Percentiles rank a stretch among this genome's conserved stretches.
phyloP scores from a whole-genome alignment of 495 filamentous ascomycete genomes.

The Staphylotrichum longicolle region DNA sequence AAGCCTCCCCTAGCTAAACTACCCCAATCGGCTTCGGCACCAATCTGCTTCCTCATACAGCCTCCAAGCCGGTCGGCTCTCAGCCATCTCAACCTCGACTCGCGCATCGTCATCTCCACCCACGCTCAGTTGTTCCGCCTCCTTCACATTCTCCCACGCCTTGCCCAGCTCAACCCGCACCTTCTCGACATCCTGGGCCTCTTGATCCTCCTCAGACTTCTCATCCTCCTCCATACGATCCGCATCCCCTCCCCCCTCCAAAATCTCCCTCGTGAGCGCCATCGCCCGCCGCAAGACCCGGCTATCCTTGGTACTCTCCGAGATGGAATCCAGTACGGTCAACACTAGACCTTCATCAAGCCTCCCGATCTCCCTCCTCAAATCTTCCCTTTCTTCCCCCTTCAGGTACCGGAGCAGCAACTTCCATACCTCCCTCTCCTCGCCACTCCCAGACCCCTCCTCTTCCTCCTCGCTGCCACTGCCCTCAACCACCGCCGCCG shows the following conservation, averaged over 20 bases:
- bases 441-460: constrained; percentile 8
- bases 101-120: constrained; percentile 23
- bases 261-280: constrained; percentile 32
- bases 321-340: constrained; percentile 35
- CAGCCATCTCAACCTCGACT: constrained; percentile 9
- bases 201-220: constrained; percentile 18
- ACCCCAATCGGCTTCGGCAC: constrained; percentile 61
- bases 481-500: not conserved
- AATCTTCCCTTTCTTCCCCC: constrained; percentile 20
- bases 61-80: constrained; percentile 45
- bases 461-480: constrained; percentile 18
- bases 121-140: constrained; percentile 16
- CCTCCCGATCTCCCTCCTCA: constrained; percentile 27
- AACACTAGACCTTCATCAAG: constrained; percentile 33
- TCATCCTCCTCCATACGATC: constrained; percentile 26
- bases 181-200: constrained; percentile 30
- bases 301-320: constrained; percentile 34
- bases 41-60: constrained; percentile 54
- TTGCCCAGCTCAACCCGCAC: constrained; percentile 34
- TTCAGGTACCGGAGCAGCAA: constrained; percentile 22
- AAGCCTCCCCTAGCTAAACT: constrained; percentile 23
- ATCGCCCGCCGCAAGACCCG: constrained; percentile 37
- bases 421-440: constrained; percentile 14
- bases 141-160: constrained; percentile 21
- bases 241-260: constrained; percentile 13